Evolutionary conservation across 2,329 filamentous ascomycete genomes (phyloP).

Genomic region (Botrytis deweyae): DNA sequence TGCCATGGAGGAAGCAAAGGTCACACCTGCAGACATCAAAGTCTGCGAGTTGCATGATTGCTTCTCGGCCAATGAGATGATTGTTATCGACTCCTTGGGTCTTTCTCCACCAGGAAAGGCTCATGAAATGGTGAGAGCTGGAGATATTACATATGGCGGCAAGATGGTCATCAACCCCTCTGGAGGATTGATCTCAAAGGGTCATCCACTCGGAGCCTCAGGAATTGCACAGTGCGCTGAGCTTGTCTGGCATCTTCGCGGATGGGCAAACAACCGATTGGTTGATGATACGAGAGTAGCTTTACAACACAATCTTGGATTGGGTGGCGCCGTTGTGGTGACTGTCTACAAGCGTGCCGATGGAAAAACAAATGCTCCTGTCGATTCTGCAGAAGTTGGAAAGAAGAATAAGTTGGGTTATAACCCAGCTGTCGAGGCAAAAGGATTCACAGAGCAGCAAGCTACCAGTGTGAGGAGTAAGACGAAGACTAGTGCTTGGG

Average conservation of each 20-base stretch:
- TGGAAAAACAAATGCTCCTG: slow-evolving; percentile 61
- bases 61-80: slow-evolving; percentile 94
- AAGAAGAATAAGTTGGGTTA: slow-evolving; percentile 73
- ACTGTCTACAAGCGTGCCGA: slow-evolving; percentile 87
- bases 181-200: slow-evolving; percentile 92
- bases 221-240: slow-evolving; percentile 96
- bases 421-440: slow-evolving; percentile 87
- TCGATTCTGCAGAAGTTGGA: slow-evolving; percentile 64
- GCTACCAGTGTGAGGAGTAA: slow-evolving; percentile 69
- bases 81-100: slow-evolving; percentile 82
- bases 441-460: slow-evolving; percentile 81
- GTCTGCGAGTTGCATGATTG: slow-evolving; percentile 96
- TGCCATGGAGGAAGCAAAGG: slow-evolving; percentile 72
- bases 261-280: slow-evolving; percentile 90
- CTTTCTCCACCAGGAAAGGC: slow-evolving; percentile 78
- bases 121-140: slow-evolving; percentile 82
- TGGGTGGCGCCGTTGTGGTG: slow-evolving; percentile 87
- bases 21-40: slow-evolving; percentile 67
- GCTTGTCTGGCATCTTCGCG: slow-evolving; percentile 90
- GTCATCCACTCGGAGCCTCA: slow-evolving; percentile 89
- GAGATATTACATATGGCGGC: slow-evolving; percentile 85
- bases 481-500: slow-evolving; percentile 66
- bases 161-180: slow-evolving; percentile 86
- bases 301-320: slow-evolving; percentile 88
- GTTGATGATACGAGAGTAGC: slow-evolving; percentile 67